Conservation (phyloP, 2,329 filamentous ascomycete genomes). For the Penicillium psychrosexuale region DNA sequence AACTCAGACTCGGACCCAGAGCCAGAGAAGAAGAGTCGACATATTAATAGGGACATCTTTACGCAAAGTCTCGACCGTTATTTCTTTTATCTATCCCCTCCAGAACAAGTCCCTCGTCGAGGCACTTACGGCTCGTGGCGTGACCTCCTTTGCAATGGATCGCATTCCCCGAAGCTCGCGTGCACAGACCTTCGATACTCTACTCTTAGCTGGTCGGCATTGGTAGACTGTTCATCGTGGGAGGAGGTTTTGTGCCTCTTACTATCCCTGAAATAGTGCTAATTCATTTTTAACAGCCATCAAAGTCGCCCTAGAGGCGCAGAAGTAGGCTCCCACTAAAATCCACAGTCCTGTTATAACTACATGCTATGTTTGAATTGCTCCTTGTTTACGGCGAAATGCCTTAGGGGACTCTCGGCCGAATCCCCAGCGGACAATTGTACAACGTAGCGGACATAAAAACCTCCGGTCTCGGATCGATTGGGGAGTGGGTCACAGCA, state of each 20-base stretch:
- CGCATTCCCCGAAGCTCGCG: constrained; percentile 87
- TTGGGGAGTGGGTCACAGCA: background rate
- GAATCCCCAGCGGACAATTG: background rate
- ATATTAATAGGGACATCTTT: constrained; percentile 37
- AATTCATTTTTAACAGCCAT: constrained; percentile 35
- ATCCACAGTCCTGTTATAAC: background rate
- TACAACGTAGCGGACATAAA: too few relatives aligned
- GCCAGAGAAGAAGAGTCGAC: too few relatives aligned
- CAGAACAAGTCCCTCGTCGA: constrained; percentile 76
- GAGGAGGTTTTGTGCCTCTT: constrained; percentile 72
- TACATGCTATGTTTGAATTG: background rate
- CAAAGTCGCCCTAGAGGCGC: constrained; percentile 39
- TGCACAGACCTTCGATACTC: constrained; percentile 66
- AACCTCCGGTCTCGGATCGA: background rate
- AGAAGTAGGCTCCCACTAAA: constrained; percentile 21
- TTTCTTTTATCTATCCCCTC: constrained; percentile 78
- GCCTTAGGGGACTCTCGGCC: background rate
- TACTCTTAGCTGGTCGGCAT: constrained; percentile 62
- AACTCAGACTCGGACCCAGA: too few relatives aligned
- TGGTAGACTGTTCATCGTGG: constrained; percentile 84
- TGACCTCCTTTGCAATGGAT: constrained; percentile 85
- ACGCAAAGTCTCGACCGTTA: constrained; percentile 67
- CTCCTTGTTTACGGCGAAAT: background rate
- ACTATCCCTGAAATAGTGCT: constrained; percentile 61
- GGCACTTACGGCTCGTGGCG: constrained; percentile 65